Base-by-base conservation (phyloP, 2,329 filamentous ascomycete species). In the Phoma sp. region DNA sequence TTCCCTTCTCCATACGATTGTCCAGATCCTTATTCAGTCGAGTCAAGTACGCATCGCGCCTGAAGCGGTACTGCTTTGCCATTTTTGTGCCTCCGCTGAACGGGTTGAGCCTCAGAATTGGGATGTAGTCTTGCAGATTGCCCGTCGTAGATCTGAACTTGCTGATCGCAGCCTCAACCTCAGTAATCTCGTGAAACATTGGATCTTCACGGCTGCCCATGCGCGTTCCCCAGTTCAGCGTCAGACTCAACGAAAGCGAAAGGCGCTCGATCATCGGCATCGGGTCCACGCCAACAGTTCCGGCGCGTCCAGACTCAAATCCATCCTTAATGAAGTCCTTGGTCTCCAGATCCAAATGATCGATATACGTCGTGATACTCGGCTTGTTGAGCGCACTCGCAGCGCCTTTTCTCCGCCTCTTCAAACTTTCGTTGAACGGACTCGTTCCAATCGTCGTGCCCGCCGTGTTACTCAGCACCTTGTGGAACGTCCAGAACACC, bases 241-340 rank as follows among this genome's bases (percentile, higher is more conserved):
- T 89, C 24, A 89, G 70, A 0, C 85, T 81, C 3, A 89, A 76
- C n/a, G 83, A 86, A 3, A 89, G 73, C 12, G 81, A 84, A 0
- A 89, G 78, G 0, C 86, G 82, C 63, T 88, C 86, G 40, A 89
- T 88, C 82, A 88, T 86, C 0, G 86, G 84, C 84, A 88, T 85
- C 0, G 86, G 85, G 51, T 89, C 84, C 0, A 88, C 81, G 0
- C 84, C 78, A 1, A 74, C 74, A 1, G 74, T 73, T 0, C 87
- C 87, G 1, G 77, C 79, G 6, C 81, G 74, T 3, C 87, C 86
- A 57, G 87, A 84, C 19, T 80, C 78, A 53, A 84, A 77, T 0
- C 86, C 80, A 55, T 89, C 87, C 39, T 80, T 80, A 43, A 89
- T 76, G 48, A 89, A 89, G 47, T 85, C 83, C 19, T 82, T 82